Percentiles rank a stretch among this genome's conserved stretches.
Conservation (phyloP, 2,329 filamentous ascomycete genomes). For the Ceratocystis huliohia region DNA sequence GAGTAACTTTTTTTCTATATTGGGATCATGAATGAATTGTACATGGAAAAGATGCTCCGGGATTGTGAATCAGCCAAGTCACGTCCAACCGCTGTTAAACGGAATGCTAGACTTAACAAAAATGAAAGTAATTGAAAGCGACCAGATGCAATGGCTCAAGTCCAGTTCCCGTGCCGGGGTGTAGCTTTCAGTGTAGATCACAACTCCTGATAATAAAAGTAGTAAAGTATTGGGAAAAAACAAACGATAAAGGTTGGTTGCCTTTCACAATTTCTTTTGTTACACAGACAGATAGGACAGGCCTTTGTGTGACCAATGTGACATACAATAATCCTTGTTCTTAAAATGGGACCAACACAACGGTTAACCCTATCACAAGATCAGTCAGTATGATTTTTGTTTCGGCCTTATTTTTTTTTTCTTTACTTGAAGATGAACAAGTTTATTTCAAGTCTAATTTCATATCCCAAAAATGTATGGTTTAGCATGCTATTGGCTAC, state of each 20-base stretch:
- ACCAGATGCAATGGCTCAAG: not conserved
- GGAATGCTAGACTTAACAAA: not conserved
- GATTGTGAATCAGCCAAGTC: conserved; percentile 4
- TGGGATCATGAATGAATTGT: conserved; percentile 17
- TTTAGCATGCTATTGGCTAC: not conserved
- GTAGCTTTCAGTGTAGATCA: not conserved
- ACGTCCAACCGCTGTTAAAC: not conserved
- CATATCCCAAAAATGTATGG: not conserved
- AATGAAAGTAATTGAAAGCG: not conserved
- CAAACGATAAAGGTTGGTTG: too few relatives aligned
- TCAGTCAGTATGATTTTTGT: not conserved
- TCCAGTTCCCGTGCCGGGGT: not conserved
- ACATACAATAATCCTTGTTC: not conserved
- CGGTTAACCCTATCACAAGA: not conserved
- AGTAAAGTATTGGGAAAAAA: too few relatives aligned
- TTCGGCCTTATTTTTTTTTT: not conserved
- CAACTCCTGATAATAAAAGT: too few relatives aligned
- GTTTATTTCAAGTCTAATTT: too few relatives aligned
- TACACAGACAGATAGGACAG: not conserved
- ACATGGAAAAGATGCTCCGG: conserved; percentile 13
- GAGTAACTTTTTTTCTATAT: conserved; percentile 8
- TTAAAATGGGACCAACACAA: not conserved
- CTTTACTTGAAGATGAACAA: not conserved
- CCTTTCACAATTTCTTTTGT: too few relatives aligned
- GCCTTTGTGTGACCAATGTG: not conserved